Evolutionary conservation across 441 rosid species (phyloP).

Genomic region (Arabidopsis lyrata): DNA sequence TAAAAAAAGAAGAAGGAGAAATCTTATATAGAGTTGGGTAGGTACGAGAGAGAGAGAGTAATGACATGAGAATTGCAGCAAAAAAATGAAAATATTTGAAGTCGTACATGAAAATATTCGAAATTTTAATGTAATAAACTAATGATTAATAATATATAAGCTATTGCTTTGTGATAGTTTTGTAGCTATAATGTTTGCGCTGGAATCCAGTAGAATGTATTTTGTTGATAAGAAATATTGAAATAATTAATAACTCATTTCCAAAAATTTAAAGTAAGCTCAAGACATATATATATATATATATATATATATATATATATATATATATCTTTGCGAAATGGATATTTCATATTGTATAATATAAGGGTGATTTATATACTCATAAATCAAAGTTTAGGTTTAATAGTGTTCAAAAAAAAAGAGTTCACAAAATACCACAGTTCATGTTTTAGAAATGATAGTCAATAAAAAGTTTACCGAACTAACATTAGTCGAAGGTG

Average conservation of each 20-base stretch:
- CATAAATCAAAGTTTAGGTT: not conserved
- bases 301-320: no score
- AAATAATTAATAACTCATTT: no score
- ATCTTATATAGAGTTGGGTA: constrained; percentile 52
- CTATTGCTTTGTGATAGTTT: not conserved
- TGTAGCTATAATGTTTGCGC: not conserved
- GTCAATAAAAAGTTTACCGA: not conserved
- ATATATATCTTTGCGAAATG: no score
- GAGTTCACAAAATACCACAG: not conserved
- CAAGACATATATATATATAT: no score
- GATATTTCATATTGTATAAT: not conserved
- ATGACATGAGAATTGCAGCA: constrained; percentile 8
- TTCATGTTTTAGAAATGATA: not conserved
- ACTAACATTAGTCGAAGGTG: not conserved
- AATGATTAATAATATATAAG: not conserved
- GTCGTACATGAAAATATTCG: no score
- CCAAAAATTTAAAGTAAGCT: no score
- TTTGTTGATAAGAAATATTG: not conserved
- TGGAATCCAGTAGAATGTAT: not conserved
- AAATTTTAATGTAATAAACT: not conserved
- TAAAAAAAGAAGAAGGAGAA: constrained; percentile 27
- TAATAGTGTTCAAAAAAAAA: no score
- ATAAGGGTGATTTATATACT: not conserved
- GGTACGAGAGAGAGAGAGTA: constrained; percentile 6
- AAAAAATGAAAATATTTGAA: no score